Conservation (phyloP, 768 basidiomycete species). For the Mycena kentingensis region DNA sequence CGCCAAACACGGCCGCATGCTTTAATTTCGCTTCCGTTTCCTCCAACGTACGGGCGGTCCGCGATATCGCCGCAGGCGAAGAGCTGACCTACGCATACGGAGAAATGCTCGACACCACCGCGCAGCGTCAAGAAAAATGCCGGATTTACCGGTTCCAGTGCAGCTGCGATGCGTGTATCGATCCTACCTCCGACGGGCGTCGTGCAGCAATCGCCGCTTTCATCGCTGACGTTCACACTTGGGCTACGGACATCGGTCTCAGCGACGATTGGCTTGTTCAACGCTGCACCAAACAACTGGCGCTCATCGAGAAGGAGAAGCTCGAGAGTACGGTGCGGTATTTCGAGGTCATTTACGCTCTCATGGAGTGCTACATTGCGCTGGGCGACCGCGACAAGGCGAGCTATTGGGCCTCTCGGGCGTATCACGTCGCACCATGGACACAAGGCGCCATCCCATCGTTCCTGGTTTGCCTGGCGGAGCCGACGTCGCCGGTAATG, state of each 20-base stretch:
- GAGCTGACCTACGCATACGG: constrained; percentile 36
- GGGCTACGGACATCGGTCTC: neutral
- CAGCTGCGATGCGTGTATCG: constrained; percentile 34
- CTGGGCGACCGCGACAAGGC: constrained; percentile 8
- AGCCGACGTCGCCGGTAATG: no score
- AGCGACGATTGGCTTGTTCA: constrained; percentile 4
- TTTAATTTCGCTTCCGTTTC: constrained; percentile 34
- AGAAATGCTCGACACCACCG: constrained; percentile 4
- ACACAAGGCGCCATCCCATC: no score
- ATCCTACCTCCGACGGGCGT: constrained; percentile 10
- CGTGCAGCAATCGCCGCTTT: neutral
- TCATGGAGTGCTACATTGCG: constrained; percentile 7
- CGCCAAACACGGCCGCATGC: constrained; percentile 23
- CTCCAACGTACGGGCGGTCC: constrained; percentile 28
- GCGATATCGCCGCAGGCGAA: constrained; percentile 34
- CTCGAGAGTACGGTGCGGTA: neutral
- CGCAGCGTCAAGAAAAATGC: constrained; percentile 29
- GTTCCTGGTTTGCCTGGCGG: no score
- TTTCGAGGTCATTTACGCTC: neutral
- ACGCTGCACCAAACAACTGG: neutral
- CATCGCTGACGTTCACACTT: neutral
- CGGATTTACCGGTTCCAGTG: constrained; percentile 36
- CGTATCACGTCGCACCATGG: no score
- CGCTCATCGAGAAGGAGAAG: neutral
- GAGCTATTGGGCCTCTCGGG: constrained; percentile 7